A percentile compares a stretch with the other conserved stretches of the same genome.
phyloP scores from a whole-genome alignment of 805 yeast species.

The Ogataea dorogensis region DNA sequence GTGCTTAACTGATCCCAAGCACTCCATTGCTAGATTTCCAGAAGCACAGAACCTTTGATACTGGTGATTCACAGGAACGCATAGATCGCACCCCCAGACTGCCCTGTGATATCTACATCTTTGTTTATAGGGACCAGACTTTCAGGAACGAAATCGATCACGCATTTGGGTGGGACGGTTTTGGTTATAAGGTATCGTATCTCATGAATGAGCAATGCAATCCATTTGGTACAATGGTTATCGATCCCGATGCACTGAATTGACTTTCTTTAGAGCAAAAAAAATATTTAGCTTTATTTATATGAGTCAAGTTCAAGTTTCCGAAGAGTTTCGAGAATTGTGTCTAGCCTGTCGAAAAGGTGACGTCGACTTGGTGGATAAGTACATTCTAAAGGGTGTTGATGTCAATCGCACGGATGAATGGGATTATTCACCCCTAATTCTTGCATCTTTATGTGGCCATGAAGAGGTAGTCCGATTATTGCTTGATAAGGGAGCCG shows the following conservation, averaged over 20 bases:
- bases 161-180: constrained; percentile 34
- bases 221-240: constrained; percentile 60
- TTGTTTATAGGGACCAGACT: constrained; percentile 37
- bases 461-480: constrained; percentile 62
- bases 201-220: constrained; percentile 61
- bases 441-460: constrained; percentile 74
- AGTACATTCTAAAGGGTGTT: constrained; percentile 52
- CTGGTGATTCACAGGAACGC: constrained; percentile 65
- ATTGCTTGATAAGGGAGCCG: constrained; percentile 64
- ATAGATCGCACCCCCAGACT: constrained; percentile 22
- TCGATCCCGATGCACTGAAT: constrained; percentile 61
- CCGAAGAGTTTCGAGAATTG: constrained; percentile 43
- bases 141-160: constrained; percentile 55
- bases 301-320: constrained; percentile 11
- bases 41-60: constrained; percentile 51
- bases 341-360: constrained; percentile 70
- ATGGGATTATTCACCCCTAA: constrained; percentile 75
- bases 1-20: background rate
- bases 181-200: constrained; percentile 30
- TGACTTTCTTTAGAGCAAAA: constrained; percentile 50
- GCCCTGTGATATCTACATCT: constrained; percentile 42
- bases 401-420: constrained; percentile 63
- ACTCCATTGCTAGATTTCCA: constrained; percentile 29
- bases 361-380: constrained; percentile 62
- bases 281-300: background rate